These are phyloP conservation scores for Combretum micranthum DNA, from an alignment of 345 rosid species.

Conservation along the genomic window DNA sequence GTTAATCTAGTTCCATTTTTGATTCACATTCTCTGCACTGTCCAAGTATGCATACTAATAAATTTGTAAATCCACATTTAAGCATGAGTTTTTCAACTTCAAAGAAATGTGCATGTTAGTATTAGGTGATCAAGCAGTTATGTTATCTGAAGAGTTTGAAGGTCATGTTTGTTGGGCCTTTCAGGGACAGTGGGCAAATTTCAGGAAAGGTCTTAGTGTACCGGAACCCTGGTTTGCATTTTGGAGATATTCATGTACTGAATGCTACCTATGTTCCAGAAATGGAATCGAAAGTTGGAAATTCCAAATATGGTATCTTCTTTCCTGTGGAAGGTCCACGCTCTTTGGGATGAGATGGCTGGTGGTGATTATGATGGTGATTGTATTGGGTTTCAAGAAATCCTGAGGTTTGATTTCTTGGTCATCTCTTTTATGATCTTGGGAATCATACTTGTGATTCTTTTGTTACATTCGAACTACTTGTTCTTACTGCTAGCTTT, in stretches of 20 bases:
- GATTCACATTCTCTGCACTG: too few species aligned
- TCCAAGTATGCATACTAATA: too few species aligned
- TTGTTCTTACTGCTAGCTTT: too few species aligned
- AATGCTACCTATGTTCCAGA: slow-evolving; percentile 51
- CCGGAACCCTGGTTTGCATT: slow-evolving; percentile 74
- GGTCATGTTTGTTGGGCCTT: slow-evolving; percentile 6
- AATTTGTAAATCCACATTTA: too few species aligned
- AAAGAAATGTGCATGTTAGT: too few species aligned
- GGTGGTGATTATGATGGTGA: slow-evolving; percentile 85
- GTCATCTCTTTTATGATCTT: too few species aligned
- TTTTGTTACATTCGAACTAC: too few species aligned
- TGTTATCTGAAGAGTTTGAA: neutral
- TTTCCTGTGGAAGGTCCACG: slow-evolving; percentile 59
- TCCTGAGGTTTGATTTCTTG: slow-evolving; percentile 40
- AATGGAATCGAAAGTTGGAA: slow-evolving; percentile 52
- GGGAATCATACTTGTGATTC: too few species aligned
- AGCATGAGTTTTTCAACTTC: too few species aligned
- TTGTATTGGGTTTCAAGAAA: slow-evolving; percentile 66
- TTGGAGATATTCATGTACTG: slow-evolving; percentile 73
- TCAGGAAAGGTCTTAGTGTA: slow-evolving; percentile 77
- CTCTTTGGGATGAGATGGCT: slow-evolving; percentile 78
- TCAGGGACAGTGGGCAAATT: slow-evolving; percentile 60
- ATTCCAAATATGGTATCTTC: slow-evolving; percentile 71
- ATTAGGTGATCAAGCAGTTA: neutral
- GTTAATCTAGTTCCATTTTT: too few species aligned